A percentile compares a stretch with the other conserved stretches of the same genome.
These are phyloP conservation scores for Bipolaris zeicola DNA, from an alignment of 2,329 filamentous ascomycete genomes.

Conservation along the genomic window DNA sequence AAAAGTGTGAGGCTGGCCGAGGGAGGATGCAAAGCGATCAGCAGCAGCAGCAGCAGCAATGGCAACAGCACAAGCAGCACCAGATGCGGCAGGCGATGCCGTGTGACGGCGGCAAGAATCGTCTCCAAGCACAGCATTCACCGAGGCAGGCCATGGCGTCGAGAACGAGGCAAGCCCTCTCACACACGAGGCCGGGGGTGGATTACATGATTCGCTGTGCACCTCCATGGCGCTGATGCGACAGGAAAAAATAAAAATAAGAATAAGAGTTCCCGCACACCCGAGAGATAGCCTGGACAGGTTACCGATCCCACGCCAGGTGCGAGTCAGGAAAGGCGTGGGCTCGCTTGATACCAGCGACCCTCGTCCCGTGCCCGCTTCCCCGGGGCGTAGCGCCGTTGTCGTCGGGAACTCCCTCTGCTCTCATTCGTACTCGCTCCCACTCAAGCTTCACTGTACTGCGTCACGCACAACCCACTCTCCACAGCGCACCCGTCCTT, in stretches of 20 bases:
- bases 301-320: slow-evolving; percentile 30
- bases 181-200: slow-evolving; percentile 9
- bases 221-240: slow-evolving; percentile 31
- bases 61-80: neutral
- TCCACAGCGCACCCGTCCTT: slow-evolving; percentile 21
- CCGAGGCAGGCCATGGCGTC: slow-evolving; percentile 25
- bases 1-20: slow-evolving; percentile 21
- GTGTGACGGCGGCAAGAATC: slow-evolving; percentile 32
- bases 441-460: slow-evolving; percentile 22
- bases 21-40: too few relatives aligned
- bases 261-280: slow-evolving; percentile 37
- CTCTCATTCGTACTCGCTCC: slow-evolving; percentile 10
- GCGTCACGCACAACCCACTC: slow-evolving; percentile 29
- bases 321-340: slow-evolving; percentile 28
- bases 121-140: slow-evolving; percentile 25
- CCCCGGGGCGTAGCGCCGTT: slow-evolving; percentile 29
- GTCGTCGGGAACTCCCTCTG: slow-evolving; percentile 7
- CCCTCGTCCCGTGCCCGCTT: slow-evolving; percentile 35
- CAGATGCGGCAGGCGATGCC: slow-evolving; percentile 7
- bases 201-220: slow-evolving; percentile 41
- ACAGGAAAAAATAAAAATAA: slow-evolving; percentile 14
- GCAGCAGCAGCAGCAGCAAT: too few relatives aligned
- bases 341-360: slow-evolving; percentile 29
- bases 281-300: slow-evolving; percentile 26
- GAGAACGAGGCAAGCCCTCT: slow-evolving; percentile 19